Evolutionary conservation across 805 yeast species (phyloP).

Genomic region (Metschnikowia gruessii): DNA sequence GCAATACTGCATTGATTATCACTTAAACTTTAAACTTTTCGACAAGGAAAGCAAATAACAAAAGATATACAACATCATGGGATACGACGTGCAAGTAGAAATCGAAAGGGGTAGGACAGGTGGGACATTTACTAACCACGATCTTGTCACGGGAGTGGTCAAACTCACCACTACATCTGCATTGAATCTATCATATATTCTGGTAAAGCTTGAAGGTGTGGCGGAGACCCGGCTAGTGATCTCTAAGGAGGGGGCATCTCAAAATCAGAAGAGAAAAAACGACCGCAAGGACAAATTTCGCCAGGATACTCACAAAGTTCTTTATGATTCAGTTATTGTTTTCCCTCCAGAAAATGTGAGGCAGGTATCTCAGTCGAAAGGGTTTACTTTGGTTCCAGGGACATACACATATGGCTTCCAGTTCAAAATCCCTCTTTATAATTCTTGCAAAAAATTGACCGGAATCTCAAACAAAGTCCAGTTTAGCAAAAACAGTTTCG

Average conservation of each 20-base stretch:
- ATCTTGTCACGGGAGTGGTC: slow-evolving; percentile 42
- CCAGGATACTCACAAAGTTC: slow-evolving; percentile 43
- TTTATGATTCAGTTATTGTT: slow-evolving; percentile 48
- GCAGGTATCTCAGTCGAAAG: slow-evolving; percentile 41
- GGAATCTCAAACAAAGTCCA: slow-evolving; percentile 34
- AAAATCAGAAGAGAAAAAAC: slow-evolving; percentile 3
- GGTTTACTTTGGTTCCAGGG: slow-evolving; percentile 50
- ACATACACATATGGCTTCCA: slow-evolving; percentile 49
- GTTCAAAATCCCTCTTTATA: slow-evolving; percentile 43
- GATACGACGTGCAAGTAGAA: slow-evolving; percentile 29
- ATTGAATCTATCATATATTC: slow-evolving; percentile 44
- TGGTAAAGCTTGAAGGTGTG: slow-evolving; percentile 52
- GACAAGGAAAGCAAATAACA: not conserved
- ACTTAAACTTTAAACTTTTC: not conserved
- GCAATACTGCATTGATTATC: slow-evolving; percentile 6
- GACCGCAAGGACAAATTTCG: slow-evolving; percentile 20
- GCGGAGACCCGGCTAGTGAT: slow-evolving; percentile 37
- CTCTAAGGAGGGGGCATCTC: too few species aligned
- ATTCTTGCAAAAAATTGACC: slow-evolving; percentile 28
- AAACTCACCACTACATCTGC: slow-evolving; percentile 38
- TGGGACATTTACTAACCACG: slow-evolving; percentile 49
- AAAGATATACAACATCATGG: slow-evolving; percentile 10
- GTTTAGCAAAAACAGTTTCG: slow-evolving; percentile 30
- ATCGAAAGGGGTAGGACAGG: slow-evolving; percentile 24
- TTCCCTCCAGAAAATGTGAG: slow-evolving; percentile 53